Evolutionary conservation across 495 filamentous ascomycete species (phyloP), one percentile per base, ranked within the genome.

Genomic region (Hypoxylon crocopeplum): DNA sequence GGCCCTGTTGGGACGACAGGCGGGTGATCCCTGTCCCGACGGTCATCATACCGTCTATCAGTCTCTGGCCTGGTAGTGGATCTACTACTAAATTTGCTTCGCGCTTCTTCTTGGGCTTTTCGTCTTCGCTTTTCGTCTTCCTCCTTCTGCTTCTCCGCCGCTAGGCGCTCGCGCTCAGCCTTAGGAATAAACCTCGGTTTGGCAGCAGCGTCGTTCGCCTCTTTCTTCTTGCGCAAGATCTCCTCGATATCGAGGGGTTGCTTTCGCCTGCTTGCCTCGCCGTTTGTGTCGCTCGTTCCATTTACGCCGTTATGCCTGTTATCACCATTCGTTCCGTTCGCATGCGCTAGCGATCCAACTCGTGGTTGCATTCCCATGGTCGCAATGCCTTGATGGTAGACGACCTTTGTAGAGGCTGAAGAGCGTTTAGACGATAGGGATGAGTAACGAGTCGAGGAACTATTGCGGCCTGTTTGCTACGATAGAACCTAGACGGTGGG

Each of bases 131-230:
- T 65, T 44, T 88, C 90, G 15, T 91, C 89, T 59, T 96, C 93
- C 69, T 95, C 93, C 13, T 82, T 78, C 46, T 89, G 82, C 73
- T 93, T 96, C 68, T 97, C 93, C 6, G 92, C 75, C 5, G 91
- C 92, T 49, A 97, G 69, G 44, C 86, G 85, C 70, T 98, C 95
- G 32, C 94, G 86, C 70, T 97, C 82, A 27, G 89, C 89, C 79
- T 93, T 97, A 2, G 91, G 88, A 8, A 98, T 75, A 70, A 96
- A 98, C 77, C 93, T 93, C 2, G 95, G 95, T 84, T 96, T 81
- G n/a, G 77, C 68, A 0, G 77, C 75, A 30, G 70, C 78, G 21
- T 76, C 74, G 45, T 78, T 73, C 21, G 75, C 76, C 45, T 78
- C 76, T 34, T 74, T 70, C 69, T 80, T 72, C 37, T 72, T 70